Percentiles rank a stretch among this genome's conserved stretches.
These are phyloP conservation scores for Petunia secreta DNA, from an alignment of 257 asterid species.

Conservation along the genomic window DNA sequence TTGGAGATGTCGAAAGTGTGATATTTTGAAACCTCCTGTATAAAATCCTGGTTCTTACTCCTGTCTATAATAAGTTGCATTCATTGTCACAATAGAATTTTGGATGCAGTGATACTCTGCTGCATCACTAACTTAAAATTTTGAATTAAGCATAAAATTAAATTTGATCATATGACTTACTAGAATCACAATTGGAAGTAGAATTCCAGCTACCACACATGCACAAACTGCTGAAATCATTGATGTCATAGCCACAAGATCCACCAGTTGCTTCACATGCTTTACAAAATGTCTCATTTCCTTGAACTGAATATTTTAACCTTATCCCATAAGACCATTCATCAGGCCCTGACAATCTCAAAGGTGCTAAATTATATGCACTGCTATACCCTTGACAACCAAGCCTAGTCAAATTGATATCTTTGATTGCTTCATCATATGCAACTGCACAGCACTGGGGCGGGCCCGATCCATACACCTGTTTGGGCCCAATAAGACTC, in stretches of 20 bases:
- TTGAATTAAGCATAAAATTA: slow-evolving; percentile 35
- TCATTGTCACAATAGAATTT: too few relatives aligned
- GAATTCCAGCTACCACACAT: slow-evolving; percentile 86
- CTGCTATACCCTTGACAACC: slow-evolving; percentile 92
- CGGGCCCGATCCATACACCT: slow-evolving; percentile 63
- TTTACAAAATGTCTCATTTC: slow-evolving; percentile 59
- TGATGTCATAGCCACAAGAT: slow-evolving; percentile 67
- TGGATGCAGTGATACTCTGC: too few relatives aligned
- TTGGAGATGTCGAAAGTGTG: too few relatives aligned
- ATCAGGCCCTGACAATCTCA: slow-evolving; percentile 61
- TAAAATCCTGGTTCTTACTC: too few relatives aligned
- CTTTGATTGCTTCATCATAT: slow-evolving; percentile 53
- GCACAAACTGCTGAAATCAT: slow-evolving; percentile 50
- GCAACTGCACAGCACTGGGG: slow-evolving; percentile 77
- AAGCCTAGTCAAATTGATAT: slow-evolving; percentile 67
- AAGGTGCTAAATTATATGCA: slow-evolving; percentile 78
- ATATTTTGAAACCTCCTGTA: too few relatives aligned
- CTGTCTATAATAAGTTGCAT: too few relatives aligned
- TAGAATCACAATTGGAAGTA: slow-evolving; percentile 75
- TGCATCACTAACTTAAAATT: slow-evolving; percentile 3
- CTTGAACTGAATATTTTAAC: slow-evolving; percentile 61
- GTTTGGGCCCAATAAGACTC: slow-evolving; percentile 49
- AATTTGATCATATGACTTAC: neutral
- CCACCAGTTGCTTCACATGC: slow-evolving; percentile 92
- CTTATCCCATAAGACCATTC: slow-evolving; percentile 87